Base-by-base conservation (phyloP, 1,139 yeast species). In the Yamadazyma jaroonii region DNA sequence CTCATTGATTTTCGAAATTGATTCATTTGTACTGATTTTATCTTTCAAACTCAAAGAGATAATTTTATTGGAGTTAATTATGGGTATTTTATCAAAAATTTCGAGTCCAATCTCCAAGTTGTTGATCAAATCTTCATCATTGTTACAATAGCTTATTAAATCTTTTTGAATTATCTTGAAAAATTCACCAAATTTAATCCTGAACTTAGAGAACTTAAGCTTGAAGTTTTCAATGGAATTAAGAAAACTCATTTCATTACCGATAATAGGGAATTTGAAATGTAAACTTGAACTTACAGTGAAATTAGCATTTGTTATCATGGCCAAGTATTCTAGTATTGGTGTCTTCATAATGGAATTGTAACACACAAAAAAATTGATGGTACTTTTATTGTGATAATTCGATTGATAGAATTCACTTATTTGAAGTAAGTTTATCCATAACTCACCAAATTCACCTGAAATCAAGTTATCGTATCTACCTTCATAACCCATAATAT, bases 381-480 rank as follows among this genome's bases (percentile, higher is more conserved):
- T 74, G 37, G 83, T 76, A 28, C 57, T 54, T 21, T 45, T 42
- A 24, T 45, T 49, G 9, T 41, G 46, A 35, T 45, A 27, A 44
- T 49, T 46, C 20, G 40, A 25, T 11, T 52, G 48, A 42, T 63
- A 64, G 29, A 65, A 64, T 53, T 79, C 81, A 3, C 92, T 90
- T 29, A 85, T 64, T 54, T 85, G 94, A 32, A 83, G 58, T 41
- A 83, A 63, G 7, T 86, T 81, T 23, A 83, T 74, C 95, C 95
- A 85, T 43, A 83, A 69, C 44, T 83, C 81, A 2, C 94, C 92
- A 9, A 79, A 74, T 44, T 81, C 83, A 0, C 95, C 95, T 14
- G 54, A 45, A 6, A 62, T 31, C 13, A 46, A 38, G 9, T 49
- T 45, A 34, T 47, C 46, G 9, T 49, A 23, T 23, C 29, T 31